Conservation (phyloP, 2,329 filamentous ascomycete genomes). For the Penicillium sp. region DNA sequence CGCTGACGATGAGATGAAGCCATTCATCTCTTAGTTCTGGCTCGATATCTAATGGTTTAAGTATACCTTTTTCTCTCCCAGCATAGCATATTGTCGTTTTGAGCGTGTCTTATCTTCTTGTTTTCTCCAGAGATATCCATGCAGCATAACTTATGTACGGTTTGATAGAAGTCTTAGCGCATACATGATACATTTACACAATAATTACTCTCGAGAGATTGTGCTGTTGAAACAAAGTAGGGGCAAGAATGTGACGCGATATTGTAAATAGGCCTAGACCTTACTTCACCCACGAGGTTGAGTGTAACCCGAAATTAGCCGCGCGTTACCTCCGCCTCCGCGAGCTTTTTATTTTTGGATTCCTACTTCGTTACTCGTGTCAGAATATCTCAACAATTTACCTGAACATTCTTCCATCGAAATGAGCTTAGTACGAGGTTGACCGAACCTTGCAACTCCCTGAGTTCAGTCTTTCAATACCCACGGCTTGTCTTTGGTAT, state of each 20-base stretch:
- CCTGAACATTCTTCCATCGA: not conserved
- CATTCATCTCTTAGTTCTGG: conserved; percentile 2
- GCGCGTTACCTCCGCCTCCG: conserved; percentile 6
- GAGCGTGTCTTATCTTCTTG: conserved; percentile 10
- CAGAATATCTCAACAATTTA: not conserved
- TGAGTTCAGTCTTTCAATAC: not conserved
- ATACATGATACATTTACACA: not conserved
- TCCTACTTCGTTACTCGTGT: too few species aligned
- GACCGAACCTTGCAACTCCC: not conserved
- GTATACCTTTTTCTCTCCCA: conserved; percentile 1
- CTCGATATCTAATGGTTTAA: conserved; percentile 2
- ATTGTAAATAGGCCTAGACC: conserved; percentile 1
- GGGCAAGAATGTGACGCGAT: conserved; percentile 8
- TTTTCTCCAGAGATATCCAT: conserved; percentile 15
- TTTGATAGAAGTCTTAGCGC: not conserved
- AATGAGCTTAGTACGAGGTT: not conserved
- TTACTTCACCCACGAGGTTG: not conserved
- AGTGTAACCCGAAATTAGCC: conserved; percentile 10
- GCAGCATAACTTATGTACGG: conserved; percentile 19
- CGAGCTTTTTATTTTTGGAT: not conserved
- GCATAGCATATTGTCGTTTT: conserved; percentile 20
- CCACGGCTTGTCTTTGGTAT: conserved; percentile 22
- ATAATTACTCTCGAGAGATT: too few species aligned
- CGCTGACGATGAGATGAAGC: conserved; percentile 14
- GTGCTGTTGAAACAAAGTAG: not conserved